phyloP scores from a whole-genome alignment of 2,329 filamentous ascomycete species.

The Nectriaceae sp. region DNA sequence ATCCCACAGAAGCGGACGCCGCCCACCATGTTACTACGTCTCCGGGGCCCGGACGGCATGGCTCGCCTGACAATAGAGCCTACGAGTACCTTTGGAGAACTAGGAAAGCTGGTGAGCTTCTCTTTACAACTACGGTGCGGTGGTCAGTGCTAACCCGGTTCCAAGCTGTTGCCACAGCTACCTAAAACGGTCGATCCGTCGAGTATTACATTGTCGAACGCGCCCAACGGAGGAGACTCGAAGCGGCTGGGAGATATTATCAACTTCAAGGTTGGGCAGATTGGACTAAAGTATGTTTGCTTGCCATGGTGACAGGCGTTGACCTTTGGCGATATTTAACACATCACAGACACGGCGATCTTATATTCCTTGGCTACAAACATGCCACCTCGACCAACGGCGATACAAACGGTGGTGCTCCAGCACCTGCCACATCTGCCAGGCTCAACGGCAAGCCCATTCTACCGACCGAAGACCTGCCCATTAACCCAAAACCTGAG shows the following conservation, averaged over 20 bases:
- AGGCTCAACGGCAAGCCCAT: constrained; percentile 79
- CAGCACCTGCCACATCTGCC: constrained; percentile 52
- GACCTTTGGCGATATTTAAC: constrained; percentile 20
- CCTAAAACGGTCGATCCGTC: constrained; percentile 62
- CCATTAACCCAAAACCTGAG: constrained; percentile 70
- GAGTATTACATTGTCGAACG: constrained; percentile 63
- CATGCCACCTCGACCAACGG: constrained; percentile 48
- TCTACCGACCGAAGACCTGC: constrained; percentile 65
- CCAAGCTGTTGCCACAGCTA: constrained; percentile 58
- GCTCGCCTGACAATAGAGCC: constrained; percentile 80
- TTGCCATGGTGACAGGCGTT: neutral
- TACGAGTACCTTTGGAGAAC: constrained; percentile 69
- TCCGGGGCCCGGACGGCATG: constrained; percentile 91
- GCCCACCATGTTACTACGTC: constrained; percentile 74
- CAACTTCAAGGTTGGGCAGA: constrained; percentile 56
- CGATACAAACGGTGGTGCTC: constrained; percentile 39
- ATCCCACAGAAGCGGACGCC: constrained; percentile 4
- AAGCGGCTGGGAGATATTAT: constrained; percentile 61
- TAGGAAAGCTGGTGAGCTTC: constrained; percentile 52
- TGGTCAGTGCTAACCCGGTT: no score
- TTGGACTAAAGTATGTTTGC: constrained; percentile 57
- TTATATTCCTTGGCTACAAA: constrained; percentile 84
- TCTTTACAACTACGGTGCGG: neutral
- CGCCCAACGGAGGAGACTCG: constrained; percentile 58
- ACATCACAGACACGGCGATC: constrained; percentile 74